These are phyloP conservation scores for Nannizziopsis barbatae DNA, from an alignment of 2,329 filamentous ascomycete genomes.

Conservation along the genomic window DNA sequence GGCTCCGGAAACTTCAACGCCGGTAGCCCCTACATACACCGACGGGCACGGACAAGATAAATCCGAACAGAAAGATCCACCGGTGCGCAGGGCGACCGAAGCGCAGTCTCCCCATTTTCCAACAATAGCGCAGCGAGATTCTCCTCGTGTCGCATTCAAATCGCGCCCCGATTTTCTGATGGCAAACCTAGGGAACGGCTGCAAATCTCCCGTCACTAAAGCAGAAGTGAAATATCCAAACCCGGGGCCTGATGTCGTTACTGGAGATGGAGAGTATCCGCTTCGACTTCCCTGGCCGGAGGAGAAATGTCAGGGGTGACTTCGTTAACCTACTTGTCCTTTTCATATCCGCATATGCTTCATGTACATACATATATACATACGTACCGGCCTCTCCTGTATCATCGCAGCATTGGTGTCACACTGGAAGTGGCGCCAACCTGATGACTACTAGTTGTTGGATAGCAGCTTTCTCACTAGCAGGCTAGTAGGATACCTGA, in stretches of 20 bases:
- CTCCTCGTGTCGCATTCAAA: conserved; percentile 15
- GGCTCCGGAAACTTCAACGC: neutral
- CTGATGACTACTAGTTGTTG: no score
- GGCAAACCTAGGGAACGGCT: conserved; percentile 21
- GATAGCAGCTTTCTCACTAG: no score
- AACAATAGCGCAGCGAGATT: conserved; percentile 7
- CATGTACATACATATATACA: neutral
- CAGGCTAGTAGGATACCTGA: no score
- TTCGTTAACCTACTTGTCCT: neutral
- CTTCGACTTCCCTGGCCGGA: conserved; percentile 22
- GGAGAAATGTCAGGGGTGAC: neutral
- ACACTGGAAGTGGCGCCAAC: no score
- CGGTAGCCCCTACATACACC: neutral
- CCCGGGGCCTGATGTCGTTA: conserved; percentile 35
- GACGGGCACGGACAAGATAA: neutral
- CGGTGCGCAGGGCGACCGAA: neutral
- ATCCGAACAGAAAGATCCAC: neutral
- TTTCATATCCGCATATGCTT: neutral
- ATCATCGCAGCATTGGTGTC: neutral
- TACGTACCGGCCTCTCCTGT: neutral
- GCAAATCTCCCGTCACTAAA: conserved; percentile 26
- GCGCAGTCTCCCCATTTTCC: no score
- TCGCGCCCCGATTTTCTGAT: conserved; percentile 22
- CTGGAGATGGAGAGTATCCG: conserved; percentile 37
- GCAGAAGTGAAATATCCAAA: conserved; percentile 36